Percentiles rank a stretch among this genome's conserved stretches.
Conservation (phyloP, 257 asterid species). For the Linaria vulgaris region DNA sequence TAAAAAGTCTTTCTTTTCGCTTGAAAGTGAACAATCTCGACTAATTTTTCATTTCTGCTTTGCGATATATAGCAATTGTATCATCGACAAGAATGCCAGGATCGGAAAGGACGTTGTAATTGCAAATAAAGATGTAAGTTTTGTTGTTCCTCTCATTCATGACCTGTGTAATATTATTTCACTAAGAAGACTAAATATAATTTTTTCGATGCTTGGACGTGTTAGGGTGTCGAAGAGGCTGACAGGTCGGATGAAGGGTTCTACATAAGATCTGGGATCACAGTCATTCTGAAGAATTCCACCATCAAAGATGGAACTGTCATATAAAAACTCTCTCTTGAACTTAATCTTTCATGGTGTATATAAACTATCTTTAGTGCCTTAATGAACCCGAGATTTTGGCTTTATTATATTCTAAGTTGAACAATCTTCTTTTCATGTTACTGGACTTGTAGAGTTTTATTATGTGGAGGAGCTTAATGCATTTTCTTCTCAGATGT, state of each 20-base stretch:
- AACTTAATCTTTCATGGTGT: too few relatives aligned
- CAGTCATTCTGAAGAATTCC: conserved; percentile 71
- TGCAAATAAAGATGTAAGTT: conserved; percentile 79
- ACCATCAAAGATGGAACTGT: conserved; percentile 74
- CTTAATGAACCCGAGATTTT: too few relatives aligned
- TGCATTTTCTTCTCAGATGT: too few relatives aligned
- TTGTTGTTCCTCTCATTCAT: background rate
- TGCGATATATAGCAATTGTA: conserved; percentile 59
- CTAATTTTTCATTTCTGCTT: conserved; percentile 19
- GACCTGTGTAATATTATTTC: too few relatives aligned
- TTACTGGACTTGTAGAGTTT: too few relatives aligned
- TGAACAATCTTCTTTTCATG: too few relatives aligned
- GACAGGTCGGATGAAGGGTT: conserved; percentile 73
- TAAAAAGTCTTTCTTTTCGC: too few relatives aligned
- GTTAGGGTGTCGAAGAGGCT: conserved; percentile 77
- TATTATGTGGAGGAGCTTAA: too few relatives aligned
- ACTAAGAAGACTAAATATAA: background rate
- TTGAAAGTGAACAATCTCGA: too few relatives aligned
- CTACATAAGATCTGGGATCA: conserved; percentile 82
- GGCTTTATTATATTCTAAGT: too few relatives aligned
- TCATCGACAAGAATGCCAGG: conserved; percentile 94
- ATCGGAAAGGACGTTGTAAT: conserved; percentile 85
- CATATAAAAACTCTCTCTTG: conserved; percentile 37
- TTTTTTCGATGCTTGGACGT: background rate
- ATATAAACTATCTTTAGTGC: too few relatives aligned